Percentiles rank a stretch among this genome's conserved stretches.
These are phyloP conservation scores for Quercus wislizeni DNA, from an alignment of 306 rosid genomes.

Conservation along the genomic window DNA sequence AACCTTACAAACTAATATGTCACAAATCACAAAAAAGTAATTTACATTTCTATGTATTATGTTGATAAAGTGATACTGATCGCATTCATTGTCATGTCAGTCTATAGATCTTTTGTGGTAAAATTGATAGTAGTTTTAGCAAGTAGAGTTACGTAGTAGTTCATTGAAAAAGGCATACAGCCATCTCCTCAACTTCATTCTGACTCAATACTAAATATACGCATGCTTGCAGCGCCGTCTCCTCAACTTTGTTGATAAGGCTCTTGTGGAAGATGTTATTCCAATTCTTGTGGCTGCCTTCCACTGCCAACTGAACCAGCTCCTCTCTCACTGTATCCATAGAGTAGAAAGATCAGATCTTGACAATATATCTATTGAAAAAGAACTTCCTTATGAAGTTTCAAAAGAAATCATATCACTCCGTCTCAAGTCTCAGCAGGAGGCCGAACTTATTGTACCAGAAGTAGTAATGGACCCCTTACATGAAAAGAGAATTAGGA, in stretches of 20 bases:
- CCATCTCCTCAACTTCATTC: background rate
- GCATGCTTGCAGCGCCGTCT: constrained; percentile 68
- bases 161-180: no score
- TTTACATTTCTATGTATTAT: no score
- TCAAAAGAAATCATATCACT: constrained; percentile 44
- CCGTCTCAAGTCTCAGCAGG: constrained; percentile 33
- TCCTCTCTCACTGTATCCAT: constrained; percentile 55
- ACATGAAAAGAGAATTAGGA: constrained; percentile 48
- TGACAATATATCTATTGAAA: constrained; percentile 57
- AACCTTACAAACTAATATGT: no score
- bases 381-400: constrained; percentile 64
- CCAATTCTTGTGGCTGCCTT: constrained; percentile 68
- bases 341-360: constrained; percentile 65
- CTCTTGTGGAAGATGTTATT: constrained; percentile 76
- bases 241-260: constrained; percentile 76
- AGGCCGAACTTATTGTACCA: constrained; percentile 25
- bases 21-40: no score
- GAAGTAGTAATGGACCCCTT: constrained; percentile 34
- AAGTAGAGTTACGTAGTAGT: no score
- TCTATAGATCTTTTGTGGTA: no score
- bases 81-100: no score
- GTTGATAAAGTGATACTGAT: no score
- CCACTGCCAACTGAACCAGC: constrained; percentile 59
- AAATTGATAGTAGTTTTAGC: no score
- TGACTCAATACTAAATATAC: constrained; percentile 14